These are phyloP conservation scores for Pseudofabraea citricarpa DNA, from an alignment of 2,329 filamentous ascomycete species.

Conservation along the genomic window DNA sequence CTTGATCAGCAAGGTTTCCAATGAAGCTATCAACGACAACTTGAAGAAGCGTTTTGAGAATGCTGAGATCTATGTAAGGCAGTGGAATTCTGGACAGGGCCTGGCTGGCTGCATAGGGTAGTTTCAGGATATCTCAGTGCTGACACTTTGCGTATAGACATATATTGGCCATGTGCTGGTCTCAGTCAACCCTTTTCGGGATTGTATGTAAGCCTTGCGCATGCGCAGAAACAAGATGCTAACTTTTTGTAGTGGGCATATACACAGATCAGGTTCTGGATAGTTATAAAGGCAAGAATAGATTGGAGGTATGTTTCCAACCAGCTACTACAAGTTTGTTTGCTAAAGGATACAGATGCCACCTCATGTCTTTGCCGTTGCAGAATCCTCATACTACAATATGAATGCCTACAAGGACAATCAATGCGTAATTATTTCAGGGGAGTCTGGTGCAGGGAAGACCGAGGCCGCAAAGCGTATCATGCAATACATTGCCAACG, in stretches of 20 bases:
- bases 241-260: constrained; percentile 66
- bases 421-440: constrained; percentile 98
- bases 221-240: constrained; percentile 23
- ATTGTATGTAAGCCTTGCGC: constrained; percentile 47
- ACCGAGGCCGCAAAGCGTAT: constrained; percentile 97
- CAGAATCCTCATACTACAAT: constrained; percentile 96
- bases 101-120: no score
- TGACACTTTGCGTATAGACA: constrained; percentile 53
- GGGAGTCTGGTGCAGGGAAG: constrained; percentile 96
- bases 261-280: constrained; percentile 93
- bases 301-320: constrained; percentile 65
- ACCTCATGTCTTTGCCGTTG: constrained; percentile 95
- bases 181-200: constrained; percentile 96
- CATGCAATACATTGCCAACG: constrained; percentile 99
- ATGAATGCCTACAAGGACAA: constrained; percentile 99
- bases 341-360: constrained; percentile 48
- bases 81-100: no score
- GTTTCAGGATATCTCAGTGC: no score
- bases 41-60: constrained; percentile 97
- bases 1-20: constrained; percentile 95
- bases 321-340: background rate
- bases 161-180: constrained; percentile 99
- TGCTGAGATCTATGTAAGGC: constrained; percentile 82
- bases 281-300: constrained; percentile 94
- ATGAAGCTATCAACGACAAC: constrained; percentile 99